Evolutionary conservation across 768 basidiomycete genomes (phyloP), one percentile per base, ranked within the genome.

Genomic region (Lepiota brunneoincarnata): DNA sequence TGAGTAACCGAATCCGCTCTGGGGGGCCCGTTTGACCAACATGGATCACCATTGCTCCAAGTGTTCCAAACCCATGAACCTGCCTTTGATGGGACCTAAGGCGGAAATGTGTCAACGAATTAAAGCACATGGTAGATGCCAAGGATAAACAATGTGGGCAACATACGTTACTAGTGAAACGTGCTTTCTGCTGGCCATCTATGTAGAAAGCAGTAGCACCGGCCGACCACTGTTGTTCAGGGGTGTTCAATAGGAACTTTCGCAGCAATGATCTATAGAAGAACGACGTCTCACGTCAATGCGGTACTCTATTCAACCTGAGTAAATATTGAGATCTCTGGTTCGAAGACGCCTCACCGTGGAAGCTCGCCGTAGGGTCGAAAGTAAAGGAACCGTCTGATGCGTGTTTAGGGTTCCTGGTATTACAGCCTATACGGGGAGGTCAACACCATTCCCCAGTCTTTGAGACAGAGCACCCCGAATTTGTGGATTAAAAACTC

Each of bases 11-110:
- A 71, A 53, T 73, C 63, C 1, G 68, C 61, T 1, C 55, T 67
- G 4, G 72, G 72, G 24, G 72, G 72, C 10, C 70, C 70, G 31
- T 64, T 66, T 14, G 72, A 73, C 72, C 72, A 73, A 49, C 56
- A 52, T 7, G 64, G 63, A 49, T 69, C 66, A 21, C 70, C 72
- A 51, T 60, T 69, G 56, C 69, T 71, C 70, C 71, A 70, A 15
- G 59, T 58, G 54, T 73, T 73, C 70, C 71, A 71, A 23, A 71
- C 60, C 68, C 68, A 71, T 36, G 52, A 61, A 3, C 65, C 69
- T 20, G 64, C 60, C 28, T 58, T 50, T 5, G 63, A 64, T 2
- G 72, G 70, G 24, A 70, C 64, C 70, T 72, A 44, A 24, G 39
- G 20, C 43, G 1, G 15, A 41, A 42, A n/a, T n/a, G n/a, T n/a